Evolutionary conservation across 805 yeast species (phyloP).

Genomic region (Metschnikowia vanudenii): DNA sequence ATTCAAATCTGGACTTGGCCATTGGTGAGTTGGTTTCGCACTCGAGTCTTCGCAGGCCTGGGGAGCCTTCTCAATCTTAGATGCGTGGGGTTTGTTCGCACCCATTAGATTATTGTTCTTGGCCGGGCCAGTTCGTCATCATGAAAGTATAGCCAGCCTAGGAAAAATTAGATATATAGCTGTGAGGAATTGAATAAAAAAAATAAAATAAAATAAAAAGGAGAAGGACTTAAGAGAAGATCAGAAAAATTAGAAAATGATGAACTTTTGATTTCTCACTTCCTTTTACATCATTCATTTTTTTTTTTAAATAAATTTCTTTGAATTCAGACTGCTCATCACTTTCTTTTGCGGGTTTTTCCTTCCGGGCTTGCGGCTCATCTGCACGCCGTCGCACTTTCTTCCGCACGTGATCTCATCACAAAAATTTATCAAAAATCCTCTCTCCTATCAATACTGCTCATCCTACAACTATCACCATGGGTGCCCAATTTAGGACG

Average conservation of each 20-base stretch:
- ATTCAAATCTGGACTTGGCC: constrained; percentile 89
- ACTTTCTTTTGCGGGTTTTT: not conserved
- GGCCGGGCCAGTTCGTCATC: not conserved
- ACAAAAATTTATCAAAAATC: constrained; percentile 19
- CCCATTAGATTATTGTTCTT: not conserved
- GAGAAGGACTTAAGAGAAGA: too few relatives aligned
- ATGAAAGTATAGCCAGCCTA: not conserved
- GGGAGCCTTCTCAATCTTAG: not conserved
- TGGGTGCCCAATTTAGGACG: constrained; percentile 69
- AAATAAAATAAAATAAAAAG: too few relatives aligned
- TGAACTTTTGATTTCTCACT: too few relatives aligned
- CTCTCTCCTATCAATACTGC: constrained; percentile 2
- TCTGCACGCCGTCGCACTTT: constrained; percentile 6
- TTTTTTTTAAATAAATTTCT: too few relatives aligned
- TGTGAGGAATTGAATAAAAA: too few relatives aligned
- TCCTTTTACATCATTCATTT: too few relatives aligned
- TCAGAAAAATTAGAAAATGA: too few relatives aligned
- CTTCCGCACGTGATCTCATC: constrained; percentile 20
- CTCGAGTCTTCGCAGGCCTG: not conserved
- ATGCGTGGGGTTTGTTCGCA: not conserved
- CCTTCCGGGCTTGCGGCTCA: not conserved
- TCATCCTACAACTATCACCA: constrained; percentile 16
- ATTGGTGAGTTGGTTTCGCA: constrained; percentile 28
- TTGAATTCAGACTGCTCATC: not conserved
- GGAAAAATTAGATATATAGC: too few relatives aligned